phyloP scores from a whole-genome alignment of 257 asterid genomes.

The Craterostigma plantagineum region DNA sequence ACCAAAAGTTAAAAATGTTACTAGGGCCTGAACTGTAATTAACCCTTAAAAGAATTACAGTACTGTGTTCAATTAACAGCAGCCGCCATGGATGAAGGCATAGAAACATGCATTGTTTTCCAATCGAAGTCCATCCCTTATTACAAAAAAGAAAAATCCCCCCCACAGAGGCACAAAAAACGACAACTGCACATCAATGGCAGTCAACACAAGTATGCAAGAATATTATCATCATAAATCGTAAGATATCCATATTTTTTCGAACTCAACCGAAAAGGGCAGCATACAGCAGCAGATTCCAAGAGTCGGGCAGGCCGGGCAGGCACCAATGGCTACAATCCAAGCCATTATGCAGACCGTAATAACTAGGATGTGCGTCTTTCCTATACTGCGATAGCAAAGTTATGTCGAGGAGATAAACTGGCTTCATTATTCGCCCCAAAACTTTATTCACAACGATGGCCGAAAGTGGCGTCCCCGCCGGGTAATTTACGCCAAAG shows the following conservation, averaged over 20 bases:
- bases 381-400: constrained; percentile 64
- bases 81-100: no score
- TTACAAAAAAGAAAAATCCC: no score
- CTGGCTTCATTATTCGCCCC: constrained; percentile 66
- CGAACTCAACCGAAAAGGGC: constrained; percentile 27
- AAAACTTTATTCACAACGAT: constrained; percentile 56
- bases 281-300: constrained; percentile 64
- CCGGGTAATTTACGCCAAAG: constrained; percentile 42
- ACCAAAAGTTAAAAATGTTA: no score
- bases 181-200: no score
- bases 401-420: constrained; percentile 54
- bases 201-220: no score
- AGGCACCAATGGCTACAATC: constrained; percentile 99
- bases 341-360: constrained; percentile 41
- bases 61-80: no score
- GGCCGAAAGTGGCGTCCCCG: constrained; percentile 33
- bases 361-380: constrained; percentile 61
- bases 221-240: no score
- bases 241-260: not conserved
- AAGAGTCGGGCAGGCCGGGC: constrained; percentile 89
- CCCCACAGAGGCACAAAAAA: no score
- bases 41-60: no score
- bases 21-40: no score
- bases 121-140: no score
- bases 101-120: no score